Percentiles rank a stretch among this genome's conserved stretches.
phyloP scores from a whole-genome alignment of 2,329 filamentous ascomycete species.

The Ophiostoma triangulosporum region DNA sequence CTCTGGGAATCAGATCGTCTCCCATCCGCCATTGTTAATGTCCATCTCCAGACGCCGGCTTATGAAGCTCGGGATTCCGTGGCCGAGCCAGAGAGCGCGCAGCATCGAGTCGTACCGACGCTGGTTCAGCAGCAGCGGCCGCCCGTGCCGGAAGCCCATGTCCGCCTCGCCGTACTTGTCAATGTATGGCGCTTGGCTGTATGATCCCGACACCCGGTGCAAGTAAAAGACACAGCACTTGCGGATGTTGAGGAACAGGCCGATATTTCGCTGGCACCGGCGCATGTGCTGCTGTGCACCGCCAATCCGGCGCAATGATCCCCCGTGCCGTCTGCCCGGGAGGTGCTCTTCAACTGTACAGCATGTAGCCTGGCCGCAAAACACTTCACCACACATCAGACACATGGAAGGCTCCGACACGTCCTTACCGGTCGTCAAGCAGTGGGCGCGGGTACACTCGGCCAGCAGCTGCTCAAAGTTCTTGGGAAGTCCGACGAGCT shows the following conservation, averaged over 20 bases:
- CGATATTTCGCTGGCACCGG: constrained; percentile 68
- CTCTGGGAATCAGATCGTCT: constrained; percentile 43
- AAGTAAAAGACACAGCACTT: constrained; percentile 89
- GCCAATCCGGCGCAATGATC: constrained; percentile 37
- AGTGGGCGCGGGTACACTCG: constrained; percentile 70
- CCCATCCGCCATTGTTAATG: constrained; percentile 96
- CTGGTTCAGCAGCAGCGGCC: constrained; percentile 86
- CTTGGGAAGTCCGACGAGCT: constrained; percentile 81
- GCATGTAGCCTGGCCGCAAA: constrained; percentile 88
- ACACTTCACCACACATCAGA: constrained; percentile 90
- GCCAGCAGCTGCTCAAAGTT: constrained; percentile 89
- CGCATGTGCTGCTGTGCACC: constrained; percentile 84
- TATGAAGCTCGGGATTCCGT: constrained; percentile 80
- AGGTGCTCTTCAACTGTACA: constrained; percentile 55
- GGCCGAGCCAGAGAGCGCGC: constrained; percentile 71
- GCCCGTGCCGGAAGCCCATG: constrained; percentile 71
- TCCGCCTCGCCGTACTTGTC: constrained; percentile 95
- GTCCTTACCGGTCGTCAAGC: constrained; percentile 83
- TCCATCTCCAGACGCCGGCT: constrained; percentile 84
- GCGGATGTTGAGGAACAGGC: constrained; percentile 91
- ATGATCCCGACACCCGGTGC: constrained; percentile 70
- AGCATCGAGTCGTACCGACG: constrained; percentile 84
- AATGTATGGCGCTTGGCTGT: constrained; percentile 78
- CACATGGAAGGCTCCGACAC: constrained; percentile 84
- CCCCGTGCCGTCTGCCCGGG: constrained; percentile 25